Evolutionary conservation across 2,329 filamentous ascomycete species (phyloP), one percentile per base, ranked within the genome.

Genomic region (Penicillium janthinellum): DNA sequence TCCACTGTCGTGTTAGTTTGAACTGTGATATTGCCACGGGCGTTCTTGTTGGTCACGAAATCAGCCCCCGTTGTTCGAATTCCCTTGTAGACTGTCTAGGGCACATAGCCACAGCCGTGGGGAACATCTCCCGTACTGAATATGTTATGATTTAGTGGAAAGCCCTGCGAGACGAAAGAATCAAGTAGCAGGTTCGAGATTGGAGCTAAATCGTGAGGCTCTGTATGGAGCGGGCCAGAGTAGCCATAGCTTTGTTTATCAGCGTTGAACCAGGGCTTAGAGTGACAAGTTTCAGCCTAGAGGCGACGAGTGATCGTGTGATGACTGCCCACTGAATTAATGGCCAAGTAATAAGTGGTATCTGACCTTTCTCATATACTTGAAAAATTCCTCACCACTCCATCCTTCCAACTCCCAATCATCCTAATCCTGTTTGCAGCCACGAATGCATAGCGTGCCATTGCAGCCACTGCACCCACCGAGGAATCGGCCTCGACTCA

Each of bases 101-200:
- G 77, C 1, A 73, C 82, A 69, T 86, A 84, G 2, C 84, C 84
- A 63, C 84, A 86, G 0, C 83, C 84, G 54, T 85, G 80, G 1
- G 83, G 71, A 20, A 78, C 79, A 34, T 81, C 76, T 17, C 82
- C 82, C 25, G 79, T 82, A 0, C 81, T 80, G 67, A 87, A 87
- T 83, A 88, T 86, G 62, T 88, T 85, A 17, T 79, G 77, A 42
- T 84, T 78, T n/a, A 85, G 75, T 0, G 82, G 79, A 0, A 88
- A 70, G 57, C 84, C 85, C 60, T 82, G 74, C 1, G 81, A 83
- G 8, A 83, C 72, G 72, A 86, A 81, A 0, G 84, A 86, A 50
- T 86, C 78, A 31, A 82, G 74, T 10, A 87, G 70, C 34, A 82
- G 76, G 47, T 86, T 73, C 2, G 84, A 85, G 37, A 88, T 87